These are phyloP conservation scores for Teunomyces pallodes DNA, from an alignment of 805 yeast genomes.

Conservation along the genomic window DNA sequence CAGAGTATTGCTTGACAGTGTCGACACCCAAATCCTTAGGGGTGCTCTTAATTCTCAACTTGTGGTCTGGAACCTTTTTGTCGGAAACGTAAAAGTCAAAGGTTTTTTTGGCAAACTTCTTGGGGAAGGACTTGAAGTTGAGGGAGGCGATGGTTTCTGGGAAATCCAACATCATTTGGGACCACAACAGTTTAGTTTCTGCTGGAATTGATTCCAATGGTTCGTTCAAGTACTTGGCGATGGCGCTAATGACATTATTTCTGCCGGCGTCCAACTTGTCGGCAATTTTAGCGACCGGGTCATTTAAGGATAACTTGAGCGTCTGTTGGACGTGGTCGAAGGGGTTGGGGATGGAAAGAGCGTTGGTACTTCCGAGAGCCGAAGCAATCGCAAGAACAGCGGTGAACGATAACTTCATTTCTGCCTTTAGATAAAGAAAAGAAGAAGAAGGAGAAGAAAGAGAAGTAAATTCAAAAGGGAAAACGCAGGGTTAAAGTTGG, in stretches of 20 bases:
- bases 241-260: slow-evolving; percentile 40
- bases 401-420: slow-evolving; percentile 20
- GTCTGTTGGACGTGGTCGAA: slow-evolving; percentile 16
- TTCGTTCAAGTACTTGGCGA: slow-evolving; percentile 50
- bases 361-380: slow-evolving; percentile 16
- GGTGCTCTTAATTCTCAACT: slow-evolving; percentile 56
- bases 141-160: slow-evolving; percentile 55
- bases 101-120: slow-evolving; percentile 17
- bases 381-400: slow-evolving; percentile 17
- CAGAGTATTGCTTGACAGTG: slow-evolving; percentile 76
- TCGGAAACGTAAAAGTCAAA: slow-evolving; percentile 41
- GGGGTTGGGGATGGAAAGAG: slow-evolving; percentile 21
- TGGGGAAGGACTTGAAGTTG: slow-evolving; percentile 51
- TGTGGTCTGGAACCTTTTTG: slow-evolving; percentile 45
- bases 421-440: background rate
- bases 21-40: slow-evolving; percentile 78
- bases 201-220: slow-evolving; percentile 48
- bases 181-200: slow-evolving; percentile 55
- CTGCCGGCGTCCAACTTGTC: slow-evolving; percentile 10
- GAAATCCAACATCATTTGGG: slow-evolving; percentile 58
- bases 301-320: slow-evolving; percentile 4
- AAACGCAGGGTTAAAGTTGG: background rate
- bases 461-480: background rate
- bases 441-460: background rate
- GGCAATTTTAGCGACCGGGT: slow-evolving; percentile 6